Evolutionary conservation across 768 basidiomycete species (phyloP).

Genomic region (Leccinum barrowsii): DNA sequence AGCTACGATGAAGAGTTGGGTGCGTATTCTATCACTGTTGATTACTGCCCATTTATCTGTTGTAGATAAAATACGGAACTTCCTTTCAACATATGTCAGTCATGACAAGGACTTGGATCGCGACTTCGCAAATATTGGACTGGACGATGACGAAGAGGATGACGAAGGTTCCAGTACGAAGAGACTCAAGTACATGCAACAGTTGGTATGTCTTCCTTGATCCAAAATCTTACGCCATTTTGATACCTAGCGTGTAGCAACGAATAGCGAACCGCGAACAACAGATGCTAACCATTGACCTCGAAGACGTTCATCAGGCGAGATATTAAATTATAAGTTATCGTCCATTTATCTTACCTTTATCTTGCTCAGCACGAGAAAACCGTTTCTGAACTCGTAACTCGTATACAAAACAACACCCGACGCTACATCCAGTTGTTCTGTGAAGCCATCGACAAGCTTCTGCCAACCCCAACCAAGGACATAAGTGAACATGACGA

Average conservation of each 20-base stretch:
- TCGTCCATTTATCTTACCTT: conserved; percentile 5
- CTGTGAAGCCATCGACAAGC: conserved; percentile 83
- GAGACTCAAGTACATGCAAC: conserved; percentile 74
- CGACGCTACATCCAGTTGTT: conserved; percentile 89
- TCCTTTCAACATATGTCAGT: conserved; percentile 66
- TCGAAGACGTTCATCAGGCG: conserved; percentile 83
- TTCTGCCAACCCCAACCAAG: conserved; percentile 85
- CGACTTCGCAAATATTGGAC: conserved; percentile 67
- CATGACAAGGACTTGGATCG: conserved; percentile 63
- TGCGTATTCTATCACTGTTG: conserved; percentile 18
- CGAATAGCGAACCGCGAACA: conserved; percentile 89
- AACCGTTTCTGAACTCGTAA: conserved; percentile 68
- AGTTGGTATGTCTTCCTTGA: conserved; percentile 57
- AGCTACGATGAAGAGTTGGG: conserved; percentile 75
- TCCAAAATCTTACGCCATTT: conserved; percentile 16
- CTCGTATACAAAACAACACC: conserved; percentile 78
- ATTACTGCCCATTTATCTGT: conserved; percentile 2
- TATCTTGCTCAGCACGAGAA: conserved; percentile 54
- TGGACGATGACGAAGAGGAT: conserved; percentile 47
- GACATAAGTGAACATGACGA: conserved; percentile 91
- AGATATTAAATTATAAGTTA: conserved; percentile 18
- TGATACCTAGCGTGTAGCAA: conserved; percentile 49
- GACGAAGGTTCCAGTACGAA: conserved; percentile 33
- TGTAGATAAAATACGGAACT: conserved; percentile 64
- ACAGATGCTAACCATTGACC: conserved; percentile 81